phyloP scores from a whole-genome alignment of 2,329 filamentous ascomycete genomes.

The Colletotrichum tabaci region DNA sequence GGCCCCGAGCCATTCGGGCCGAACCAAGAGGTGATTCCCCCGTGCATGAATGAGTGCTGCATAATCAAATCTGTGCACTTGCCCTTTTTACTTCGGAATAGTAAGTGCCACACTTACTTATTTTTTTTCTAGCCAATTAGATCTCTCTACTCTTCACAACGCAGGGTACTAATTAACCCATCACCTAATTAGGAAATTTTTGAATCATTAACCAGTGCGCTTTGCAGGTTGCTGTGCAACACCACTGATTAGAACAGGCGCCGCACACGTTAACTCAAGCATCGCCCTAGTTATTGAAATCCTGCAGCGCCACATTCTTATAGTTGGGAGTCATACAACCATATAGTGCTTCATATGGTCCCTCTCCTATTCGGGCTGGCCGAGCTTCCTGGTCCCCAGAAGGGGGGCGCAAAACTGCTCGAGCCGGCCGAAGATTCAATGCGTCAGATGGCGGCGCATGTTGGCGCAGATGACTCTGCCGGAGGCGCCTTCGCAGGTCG shows the following conservation, averaged over 20 bases:
- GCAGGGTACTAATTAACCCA: background rate
- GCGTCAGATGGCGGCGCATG: conserved; percentile 10
- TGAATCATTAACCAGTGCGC: background rate
- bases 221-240: too few relatives aligned
- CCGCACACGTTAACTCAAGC: conserved; percentile 1
- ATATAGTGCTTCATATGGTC: conserved; percentile 20
- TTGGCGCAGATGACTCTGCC: conserved; percentile 14
- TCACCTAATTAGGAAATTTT: background rate
- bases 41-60: too few relatives aligned
- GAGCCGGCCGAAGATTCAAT: conserved; percentile 19
- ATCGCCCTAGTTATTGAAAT: conserved; percentile 10
- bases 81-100: too few relatives aligned
- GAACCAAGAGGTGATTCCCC: too few relatives aligned
- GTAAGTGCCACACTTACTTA: too few relatives aligned
- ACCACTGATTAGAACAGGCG: background rate
- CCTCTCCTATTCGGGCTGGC: conserved; percentile 15
- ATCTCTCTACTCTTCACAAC: too few relatives aligned
- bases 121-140: too few relatives aligned
- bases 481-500: background rate
- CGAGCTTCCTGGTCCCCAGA: conserved; percentile 1
- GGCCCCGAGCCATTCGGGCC: too few relatives aligned
- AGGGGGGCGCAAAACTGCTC: conserved; percentile 20
- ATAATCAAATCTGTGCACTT: too few relatives aligned
- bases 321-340: conserved; percentile 15
- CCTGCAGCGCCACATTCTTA: conserved; percentile 8